Evolutionary conservation across 2,329 filamentous ascomycete genomes (phyloP).

Genomic region (Aureobasidium sp.): DNA sequence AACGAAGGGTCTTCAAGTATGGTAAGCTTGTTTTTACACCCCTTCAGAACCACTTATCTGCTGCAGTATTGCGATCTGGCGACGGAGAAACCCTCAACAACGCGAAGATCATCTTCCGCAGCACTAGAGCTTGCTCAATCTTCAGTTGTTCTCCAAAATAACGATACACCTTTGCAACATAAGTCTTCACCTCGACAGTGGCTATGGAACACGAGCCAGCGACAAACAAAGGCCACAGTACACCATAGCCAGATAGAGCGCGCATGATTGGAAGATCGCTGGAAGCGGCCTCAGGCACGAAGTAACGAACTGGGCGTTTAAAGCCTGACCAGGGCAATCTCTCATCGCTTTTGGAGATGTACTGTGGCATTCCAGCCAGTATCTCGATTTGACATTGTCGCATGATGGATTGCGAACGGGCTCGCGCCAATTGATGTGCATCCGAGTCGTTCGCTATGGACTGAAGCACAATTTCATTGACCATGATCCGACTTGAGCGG

Average conservation of each 20-base stretch:
- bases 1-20: too few relatives aligned
- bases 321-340: not conserved
- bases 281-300: not conserved
- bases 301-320: not conserved
- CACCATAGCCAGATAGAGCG: not conserved
- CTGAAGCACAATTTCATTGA: not conserved
- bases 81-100: not conserved
- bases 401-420: not conserved
- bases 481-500: not conserved
- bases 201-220: not conserved
- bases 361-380: slow-evolving; percentile 2
- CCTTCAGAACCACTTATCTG: not conserved
- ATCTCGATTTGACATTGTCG: not conserved
- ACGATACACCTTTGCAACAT: not conserved
- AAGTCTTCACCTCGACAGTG: not conserved
- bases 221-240: slow-evolving; percentile 4
- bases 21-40: too few relatives aligned
- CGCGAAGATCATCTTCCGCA: not conserved
- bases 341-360: not conserved
- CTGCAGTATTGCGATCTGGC: not conserved
- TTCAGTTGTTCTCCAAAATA: slow-evolving; percentile 3
- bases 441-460: not conserved
- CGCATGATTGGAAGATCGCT: not conserved
- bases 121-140: slow-evolving; percentile 8
- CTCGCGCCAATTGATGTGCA: not conserved